Base-by-base conservation (phyloP, 2,329 filamentous ascomycete genomes). In the Cladosporium sp. region DNA sequence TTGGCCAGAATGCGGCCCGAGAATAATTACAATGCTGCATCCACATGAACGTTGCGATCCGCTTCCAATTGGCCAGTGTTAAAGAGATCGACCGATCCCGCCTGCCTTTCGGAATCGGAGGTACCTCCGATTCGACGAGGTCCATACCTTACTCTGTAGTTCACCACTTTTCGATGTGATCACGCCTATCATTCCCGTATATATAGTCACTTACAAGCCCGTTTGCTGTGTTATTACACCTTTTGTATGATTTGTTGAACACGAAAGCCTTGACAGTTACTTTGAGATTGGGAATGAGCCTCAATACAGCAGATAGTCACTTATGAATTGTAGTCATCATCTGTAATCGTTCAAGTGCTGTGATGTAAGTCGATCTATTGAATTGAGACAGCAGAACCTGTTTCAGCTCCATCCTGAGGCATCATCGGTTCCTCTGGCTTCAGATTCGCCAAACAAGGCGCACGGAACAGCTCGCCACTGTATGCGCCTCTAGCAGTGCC, bases 381-480 rank as follows among this genome's bases (percentile, higher is more conserved):
- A 10, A 11, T 32, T 11, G 26, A 30, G 0, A n/a, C 16, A 16
- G 51, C 51, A 7, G 51, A 23, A 4, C 46, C 60, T 7, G 34
- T 32, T n/a, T 63, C 60, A 13, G 60, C 60, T 14, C 32, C 60
- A 26, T 63, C 60, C 23, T 56, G 32, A 28, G 60, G 34, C 21
- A 26, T 23, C 1, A 25, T 14, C 32, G 34, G 49, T 32, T 51
- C 8, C 49, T 63, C 49, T 28, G 56, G 16, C n/a, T 53, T 64
- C 30, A 72, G 39, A 28, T 72, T 72, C 4, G 59, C 67, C 28
- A 87, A 70, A 73, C 85, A 87, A 10, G 85, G 85, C 7, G 85
- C 84, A 67, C 82, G 77, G 70, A 87, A 85, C 30, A 88, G 66
- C 23, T 81, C 74, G 0, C 85, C 84, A 3, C 77, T 79, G 65